Evolutionary conservation across 2,329 filamentous ascomycete genomes (phyloP).

Genomic region (Fusarium staphyleae): DNA sequence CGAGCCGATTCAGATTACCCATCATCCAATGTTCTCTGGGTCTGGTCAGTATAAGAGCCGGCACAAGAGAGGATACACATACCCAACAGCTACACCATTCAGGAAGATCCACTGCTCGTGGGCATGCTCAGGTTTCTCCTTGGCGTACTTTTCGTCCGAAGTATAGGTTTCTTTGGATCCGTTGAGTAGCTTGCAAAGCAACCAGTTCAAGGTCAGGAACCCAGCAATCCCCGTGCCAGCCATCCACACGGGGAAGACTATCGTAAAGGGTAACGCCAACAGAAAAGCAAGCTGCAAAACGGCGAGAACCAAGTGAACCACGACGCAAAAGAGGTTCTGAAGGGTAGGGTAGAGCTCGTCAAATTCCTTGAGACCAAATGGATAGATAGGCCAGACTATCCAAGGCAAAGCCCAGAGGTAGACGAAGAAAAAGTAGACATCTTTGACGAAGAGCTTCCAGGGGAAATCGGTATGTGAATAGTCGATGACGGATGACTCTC

Average conservation of each 20-base stretch:
- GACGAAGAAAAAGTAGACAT: conserved; percentile 63
- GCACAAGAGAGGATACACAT: conserved; percentile 44
- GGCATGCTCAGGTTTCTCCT: conserved; percentile 56
- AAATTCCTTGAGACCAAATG: conserved; percentile 59
- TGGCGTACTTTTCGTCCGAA: conserved; percentile 62
- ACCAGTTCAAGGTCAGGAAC: conserved; percentile 59
- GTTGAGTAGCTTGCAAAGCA: conserved; percentile 60
- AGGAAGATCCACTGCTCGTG: conserved; percentile 82
- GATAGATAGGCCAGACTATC: conserved; percentile 64
- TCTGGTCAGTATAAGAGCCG: conserved; percentile 11
- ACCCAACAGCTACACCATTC: conserved; percentile 74
- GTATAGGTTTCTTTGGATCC: conserved; percentile 56
- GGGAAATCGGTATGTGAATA: conserved; percentile 67
- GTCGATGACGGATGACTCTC: conserved; percentile 63
- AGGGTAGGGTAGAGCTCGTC: conserved; percentile 69
- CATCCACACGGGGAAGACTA: conserved; percentile 59
- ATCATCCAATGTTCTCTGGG: conserved; percentile 69
- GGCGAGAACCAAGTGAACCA: conserved; percentile 64
- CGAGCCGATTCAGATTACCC: conserved; percentile 73
- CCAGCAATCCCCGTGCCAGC: conserved; percentile 48
- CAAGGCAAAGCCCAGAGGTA: conserved; percentile 65
- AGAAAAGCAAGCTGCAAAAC: conserved; percentile 68
- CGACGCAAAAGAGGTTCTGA: conserved; percentile 63
- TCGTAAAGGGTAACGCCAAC: conserved; percentile 59
- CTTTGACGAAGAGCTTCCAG: conserved; percentile 57